phyloP scores from a whole-genome alignment of 495 filamentous ascomycete species.

The Penicillium ucsense region DNA sequence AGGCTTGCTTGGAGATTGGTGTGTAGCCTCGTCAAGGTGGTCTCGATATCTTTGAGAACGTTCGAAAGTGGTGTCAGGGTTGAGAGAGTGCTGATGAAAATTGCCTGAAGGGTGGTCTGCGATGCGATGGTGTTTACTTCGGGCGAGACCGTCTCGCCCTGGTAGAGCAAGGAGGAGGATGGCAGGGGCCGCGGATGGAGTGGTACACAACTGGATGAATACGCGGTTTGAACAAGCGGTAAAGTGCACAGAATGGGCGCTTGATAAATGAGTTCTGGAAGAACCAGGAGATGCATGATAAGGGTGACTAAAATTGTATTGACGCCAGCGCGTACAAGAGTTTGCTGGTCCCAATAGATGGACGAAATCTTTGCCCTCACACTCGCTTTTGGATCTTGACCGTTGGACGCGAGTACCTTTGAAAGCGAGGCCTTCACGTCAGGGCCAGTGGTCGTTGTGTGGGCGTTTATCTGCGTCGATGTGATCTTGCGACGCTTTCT shows the following conservation, averaged over 20 bases:
- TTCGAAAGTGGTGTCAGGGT: constrained; percentile 19
- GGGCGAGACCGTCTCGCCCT: constrained; percentile 1
- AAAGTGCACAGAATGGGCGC: constrained; percentile 23
- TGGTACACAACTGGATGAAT: constrained; percentile 26
- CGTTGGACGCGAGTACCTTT: too few relatives aligned
- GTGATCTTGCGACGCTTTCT: constrained; percentile 22
- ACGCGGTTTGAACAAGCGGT: constrained; percentile 16
- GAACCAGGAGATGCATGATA: constrained; percentile 29
- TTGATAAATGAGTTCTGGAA: constrained; percentile 34
- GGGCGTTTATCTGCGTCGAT: neutral
- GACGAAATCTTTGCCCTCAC: neutral
- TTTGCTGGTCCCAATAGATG: constrained; percentile 1
- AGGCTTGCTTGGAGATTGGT: constrained; percentile 21
- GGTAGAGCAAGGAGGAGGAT: constrained; percentile 3
- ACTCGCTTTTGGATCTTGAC: neutral
- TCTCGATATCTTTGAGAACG: constrained; percentile 29
- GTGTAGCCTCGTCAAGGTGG: constrained; percentile 23
- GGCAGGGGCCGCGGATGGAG: constrained; percentile 5
- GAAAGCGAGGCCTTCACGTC: too few relatives aligned
- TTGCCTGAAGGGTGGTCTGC: constrained; percentile 23
- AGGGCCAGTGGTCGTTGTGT: too few relatives aligned
- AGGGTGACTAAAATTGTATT: constrained; percentile 24
- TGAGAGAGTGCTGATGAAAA: constrained; percentile 25
- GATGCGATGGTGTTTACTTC: constrained; percentile 16
- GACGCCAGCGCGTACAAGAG: constrained; percentile 15